Conservation (phyloP, 208 protist species). For the Leishmania turanica region DNA sequence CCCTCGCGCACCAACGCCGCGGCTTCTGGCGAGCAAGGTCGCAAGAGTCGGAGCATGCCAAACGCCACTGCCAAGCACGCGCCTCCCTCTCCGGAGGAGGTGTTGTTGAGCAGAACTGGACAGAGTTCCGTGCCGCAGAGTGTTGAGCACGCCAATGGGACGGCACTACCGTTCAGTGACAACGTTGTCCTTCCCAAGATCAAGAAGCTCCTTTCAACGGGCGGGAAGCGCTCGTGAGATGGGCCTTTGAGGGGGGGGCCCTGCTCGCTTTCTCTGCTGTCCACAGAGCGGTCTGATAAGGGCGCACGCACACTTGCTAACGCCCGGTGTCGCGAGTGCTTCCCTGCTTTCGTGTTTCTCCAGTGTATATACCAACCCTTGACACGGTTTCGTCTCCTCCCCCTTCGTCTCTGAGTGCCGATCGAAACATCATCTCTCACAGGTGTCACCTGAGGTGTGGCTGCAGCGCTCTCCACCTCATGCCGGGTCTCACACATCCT, state of each 20-base stretch:
- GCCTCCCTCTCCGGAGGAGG: conserved; percentile 21
- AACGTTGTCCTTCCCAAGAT: conserved; percentile 47
- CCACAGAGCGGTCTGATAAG: too few species aligned
- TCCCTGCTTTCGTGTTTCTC: neutral
- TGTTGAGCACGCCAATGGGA: neutral
- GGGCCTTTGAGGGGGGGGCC: neutral
- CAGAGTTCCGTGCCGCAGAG: conserved; percentile 4
- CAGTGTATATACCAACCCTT: too few species aligned
- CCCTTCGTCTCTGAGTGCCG: neutral
- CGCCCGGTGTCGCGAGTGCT: neutral
- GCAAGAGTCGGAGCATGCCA: conserved; percentile 21
- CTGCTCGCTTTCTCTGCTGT: too few species aligned
- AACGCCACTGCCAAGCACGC: conserved; percentile 4
- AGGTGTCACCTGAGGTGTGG: neutral
- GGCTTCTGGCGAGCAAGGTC: neutral
- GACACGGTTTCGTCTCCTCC: neutral
- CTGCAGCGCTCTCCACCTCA: neutral
- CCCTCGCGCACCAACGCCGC: conserved; percentile 12
- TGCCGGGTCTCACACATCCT: neutral
- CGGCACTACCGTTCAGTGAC: neutral
- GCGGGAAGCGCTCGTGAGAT: conserved; percentile 19
- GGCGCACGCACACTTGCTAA: neutral
- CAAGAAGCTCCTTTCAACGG: conserved; percentile 31
- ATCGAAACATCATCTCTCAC: neutral
- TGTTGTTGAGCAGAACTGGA: conserved; percentile 7